phyloP scores from a whole-genome alignment of 225 moss, liverwort and hornwort genomes.

The Lunularia cruciata region DNA sequence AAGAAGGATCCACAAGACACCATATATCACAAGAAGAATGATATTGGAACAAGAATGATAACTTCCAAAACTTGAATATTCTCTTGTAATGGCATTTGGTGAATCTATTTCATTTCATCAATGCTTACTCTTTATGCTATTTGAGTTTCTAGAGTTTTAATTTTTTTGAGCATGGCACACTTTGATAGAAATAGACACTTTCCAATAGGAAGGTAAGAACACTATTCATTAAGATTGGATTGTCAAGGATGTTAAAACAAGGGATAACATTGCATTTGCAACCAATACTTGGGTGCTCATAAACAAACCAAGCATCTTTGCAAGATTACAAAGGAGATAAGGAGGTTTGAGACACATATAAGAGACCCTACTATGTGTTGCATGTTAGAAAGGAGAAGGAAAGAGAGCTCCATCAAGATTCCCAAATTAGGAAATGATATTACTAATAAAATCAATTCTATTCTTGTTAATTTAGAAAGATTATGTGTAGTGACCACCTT shows the following conservation, averaged over 20 bases:
- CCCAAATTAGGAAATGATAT: constrained; percentile 39
- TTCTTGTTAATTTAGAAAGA: constrained; percentile 43
- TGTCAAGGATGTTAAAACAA: constrained; percentile 73
- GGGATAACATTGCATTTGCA: constrained; percentile 67
- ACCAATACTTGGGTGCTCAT: constrained; percentile 66
- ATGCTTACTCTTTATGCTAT: no score
- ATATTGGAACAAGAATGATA: no score
- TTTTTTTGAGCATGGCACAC: no score
- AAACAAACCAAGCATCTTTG: constrained; percentile 45
- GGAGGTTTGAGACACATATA: constrained; percentile 41
- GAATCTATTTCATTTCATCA: no score
- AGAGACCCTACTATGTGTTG: constrained; percentile 41
- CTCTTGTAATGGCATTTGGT: no score
- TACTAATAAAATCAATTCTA: constrained; percentile 18
- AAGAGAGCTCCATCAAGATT: constrained; percentile 41
- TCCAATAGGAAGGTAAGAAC: constrained; percentile 85
- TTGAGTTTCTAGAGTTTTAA: no score
- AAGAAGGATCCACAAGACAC: no score
- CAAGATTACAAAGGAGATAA: constrained; percentile 38
- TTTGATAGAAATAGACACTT: constrained; percentile 89
- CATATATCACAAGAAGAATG: no score
- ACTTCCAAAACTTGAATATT: no score
- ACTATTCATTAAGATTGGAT: constrained; percentile 94
- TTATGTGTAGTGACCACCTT: no score
- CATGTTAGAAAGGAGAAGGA: constrained; percentile 36